Evolutionary conservation across 495 filamentous ascomycete genomes (phyloP).

Genomic region (Sporormia fimetaria): DNA sequence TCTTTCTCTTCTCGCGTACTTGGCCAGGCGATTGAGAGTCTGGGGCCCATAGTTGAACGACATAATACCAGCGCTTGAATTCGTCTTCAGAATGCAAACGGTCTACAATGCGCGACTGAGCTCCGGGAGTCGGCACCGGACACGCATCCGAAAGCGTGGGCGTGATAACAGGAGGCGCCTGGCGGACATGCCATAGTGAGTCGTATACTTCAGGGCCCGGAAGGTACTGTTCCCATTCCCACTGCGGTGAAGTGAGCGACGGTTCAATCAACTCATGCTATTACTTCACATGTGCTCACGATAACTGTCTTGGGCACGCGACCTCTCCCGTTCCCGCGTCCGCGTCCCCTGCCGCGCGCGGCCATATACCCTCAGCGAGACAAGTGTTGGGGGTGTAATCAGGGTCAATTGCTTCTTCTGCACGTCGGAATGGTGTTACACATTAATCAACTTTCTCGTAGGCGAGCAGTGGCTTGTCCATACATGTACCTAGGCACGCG

Average conservation of each 20-base stretch:
- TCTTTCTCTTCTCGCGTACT: neutral
- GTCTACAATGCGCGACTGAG: slow-evolving; percentile 5
- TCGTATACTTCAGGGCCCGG: slow-evolving; percentile 14
- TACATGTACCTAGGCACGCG: no score
- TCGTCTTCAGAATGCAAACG: slow-evolving; percentile 8
- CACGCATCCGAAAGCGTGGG: slow-evolving; percentile 3
- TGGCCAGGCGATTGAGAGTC: no score
- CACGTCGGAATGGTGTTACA: no score
- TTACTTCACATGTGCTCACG: neutral
- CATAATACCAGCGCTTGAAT: slow-evolving; percentile 1
- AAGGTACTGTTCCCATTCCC: slow-evolving; percentile 9
- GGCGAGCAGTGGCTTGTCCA: no score
- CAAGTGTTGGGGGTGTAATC: no score
- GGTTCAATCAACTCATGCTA: no score
- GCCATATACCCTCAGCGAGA: no score
- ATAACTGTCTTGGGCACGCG: neutral
- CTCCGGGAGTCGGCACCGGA: slow-evolving; percentile 10
- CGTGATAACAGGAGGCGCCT: slow-evolving; percentile 10
- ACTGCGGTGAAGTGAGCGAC: neutral
- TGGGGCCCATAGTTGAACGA: slow-evolving; percentile 1
- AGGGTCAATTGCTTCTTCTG: no score
- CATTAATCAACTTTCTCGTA: no score
- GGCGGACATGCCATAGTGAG: slow-evolving; percentile 3
- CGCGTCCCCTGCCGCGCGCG: slow-evolving; percentile 1
- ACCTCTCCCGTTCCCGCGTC: neutral